These are phyloP conservation scores for Omphalea diandra DNA, from an alignment of 441 rosid genomes.

Conservation along the genomic window DNA sequence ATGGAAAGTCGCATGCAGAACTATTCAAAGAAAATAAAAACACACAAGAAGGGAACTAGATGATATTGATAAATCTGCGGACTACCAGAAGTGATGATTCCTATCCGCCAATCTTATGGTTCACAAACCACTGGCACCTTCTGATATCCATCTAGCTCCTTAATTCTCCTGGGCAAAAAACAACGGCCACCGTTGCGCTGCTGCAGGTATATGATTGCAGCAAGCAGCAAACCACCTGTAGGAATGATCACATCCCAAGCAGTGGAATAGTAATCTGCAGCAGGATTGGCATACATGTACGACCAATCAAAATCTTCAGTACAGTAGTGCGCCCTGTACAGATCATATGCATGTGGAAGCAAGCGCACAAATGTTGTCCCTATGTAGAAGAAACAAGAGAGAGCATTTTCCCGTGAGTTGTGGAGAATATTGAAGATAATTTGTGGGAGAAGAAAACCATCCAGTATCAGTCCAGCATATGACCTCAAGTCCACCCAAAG, in stretches of 20 bases:
- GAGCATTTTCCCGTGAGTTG: slow-evolving; percentile 47
- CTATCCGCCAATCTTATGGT: neutral
- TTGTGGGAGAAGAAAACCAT: slow-evolving; percentile 85
- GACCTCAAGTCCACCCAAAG: slow-evolving; percentile 62
- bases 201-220: slow-evolving; percentile 62
- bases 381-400: slow-evolving; percentile 53
- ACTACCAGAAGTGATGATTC: neutral
- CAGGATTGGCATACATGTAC: slow-evolving; percentile 42
- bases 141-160: slow-evolving; percentile 44
- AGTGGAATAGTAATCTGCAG: slow-evolving; percentile 65
- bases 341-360: slow-evolving; percentile 82
- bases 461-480: slow-evolving; percentile 73
- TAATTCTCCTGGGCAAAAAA: slow-evolving; percentile 57
- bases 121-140: slow-evolving; percentile 37
- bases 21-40: neutral
- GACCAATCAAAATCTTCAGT: slow-evolving; percentile 21
- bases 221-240: slow-evolving; percentile 45
- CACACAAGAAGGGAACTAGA: neutral
- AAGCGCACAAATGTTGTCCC: slow-evolving; percentile 64
- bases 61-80: neutral
- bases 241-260: slow-evolving; percentile 72
- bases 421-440: slow-evolving; percentile 63
- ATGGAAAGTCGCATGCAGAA: too few species aligned
- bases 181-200: slow-evolving; percentile 67
- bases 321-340: slow-evolving; percentile 51